These are phyloP conservation scores for Hortiboletus rubellus DNA, from an alignment of 1,284 basidiomycete genomes.

Conservation along the genomic window DNA sequence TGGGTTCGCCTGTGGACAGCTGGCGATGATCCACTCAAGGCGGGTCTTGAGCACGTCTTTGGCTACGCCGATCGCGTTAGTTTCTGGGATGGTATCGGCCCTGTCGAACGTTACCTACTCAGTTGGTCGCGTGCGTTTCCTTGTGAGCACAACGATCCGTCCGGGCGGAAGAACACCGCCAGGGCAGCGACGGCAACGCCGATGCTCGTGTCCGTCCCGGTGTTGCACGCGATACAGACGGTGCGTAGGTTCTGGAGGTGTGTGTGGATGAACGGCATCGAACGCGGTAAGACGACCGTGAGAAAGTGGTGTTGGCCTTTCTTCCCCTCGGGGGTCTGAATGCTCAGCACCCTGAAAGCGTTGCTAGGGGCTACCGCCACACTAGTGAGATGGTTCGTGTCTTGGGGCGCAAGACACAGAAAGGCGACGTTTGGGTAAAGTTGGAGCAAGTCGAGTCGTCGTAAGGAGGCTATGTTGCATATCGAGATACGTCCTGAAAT, in stretches of 20 bases:
- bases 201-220: slow-evolving; percentile 61
- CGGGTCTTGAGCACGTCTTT: slow-evolving; percentile 66
- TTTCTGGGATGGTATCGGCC: neutral
- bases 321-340: slow-evolving; percentile 48
- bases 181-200: slow-evolving; percentile 61
- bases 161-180: slow-evolving; percentile 57
- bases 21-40: slow-evolving; percentile 80
- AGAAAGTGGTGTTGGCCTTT: slow-evolving; percentile 55
- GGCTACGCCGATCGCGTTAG: slow-evolving; percentile 22
- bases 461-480: slow-evolving; percentile 35
- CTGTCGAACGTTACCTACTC: slow-evolving; percentile 18
- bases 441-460: slow-evolving; percentile 4
- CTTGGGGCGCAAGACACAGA: slow-evolving; percentile 19
- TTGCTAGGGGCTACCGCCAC: neutral
- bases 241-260: slow-evolving; percentile 39
- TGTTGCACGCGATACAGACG: slow-evolving; percentile 56
- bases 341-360: slow-evolving; percentile 22
- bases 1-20: slow-evolving; percentile 71
- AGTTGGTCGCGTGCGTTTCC: slow-evolving; percentile 11
- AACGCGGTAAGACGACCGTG: slow-evolving; percentile 47
- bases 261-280: slow-evolving; percentile 47
- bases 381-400: neutral
- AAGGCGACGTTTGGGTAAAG: slow-evolving; percentile 6
- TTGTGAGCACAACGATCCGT: slow-evolving; percentile 40
- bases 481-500: slow-evolving; percentile 43